These are phyloP conservation scores for Venturia nashicola DNA, from an alignment of 2,329 filamentous ascomycete genomes.

Conservation along the genomic window DNA sequence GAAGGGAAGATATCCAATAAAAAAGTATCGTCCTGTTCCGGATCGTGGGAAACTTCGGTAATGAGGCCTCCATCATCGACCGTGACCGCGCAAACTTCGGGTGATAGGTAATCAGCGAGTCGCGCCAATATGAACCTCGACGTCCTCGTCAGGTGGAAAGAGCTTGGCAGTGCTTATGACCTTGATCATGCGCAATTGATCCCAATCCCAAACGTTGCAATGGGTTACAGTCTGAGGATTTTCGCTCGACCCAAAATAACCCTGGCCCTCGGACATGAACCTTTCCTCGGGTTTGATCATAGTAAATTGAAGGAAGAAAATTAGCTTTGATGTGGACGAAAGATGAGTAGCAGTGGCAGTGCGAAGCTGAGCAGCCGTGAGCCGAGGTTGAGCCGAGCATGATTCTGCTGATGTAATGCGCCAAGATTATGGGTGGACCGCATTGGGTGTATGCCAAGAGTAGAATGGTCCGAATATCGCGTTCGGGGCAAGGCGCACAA, in stretches of 20 bases:
- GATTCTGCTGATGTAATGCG: too few relatives aligned
- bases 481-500: background rate
- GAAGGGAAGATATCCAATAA: constrained; percentile 11
- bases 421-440: too few relatives aligned
- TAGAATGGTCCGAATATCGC: background rate
- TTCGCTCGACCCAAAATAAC: constrained; percentile 5
- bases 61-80: constrained; percentile 12
- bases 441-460: too few relatives aligned
- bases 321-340: constrained; percentile 1
- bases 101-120: constrained; percentile 11
- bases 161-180: constrained; percentile 11
- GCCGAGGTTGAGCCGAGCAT: too few relatives aligned
- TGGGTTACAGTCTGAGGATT: constrained; percentile 4
- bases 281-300: constrained; percentile 5
- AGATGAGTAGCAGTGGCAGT: background rate
- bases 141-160: constrained; percentile 11
- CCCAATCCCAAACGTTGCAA: constrained; percentile 10
- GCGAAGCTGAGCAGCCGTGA: too few relatives aligned
- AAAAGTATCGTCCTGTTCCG: constrained; percentile 11
- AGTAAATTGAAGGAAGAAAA: background rate
- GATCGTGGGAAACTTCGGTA: constrained; percentile 11
- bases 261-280: constrained; percentile 4
- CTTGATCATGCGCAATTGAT: constrained; percentile 11
- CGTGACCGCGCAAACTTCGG: constrained; percentile 11
- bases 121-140: constrained; percentile 11